Evolutionary conservation across 352 stramenopile genomes (phyloP), one percentile per base, ranked within the genome.

Genomic region (Pythium scleroteichum): DNA sequence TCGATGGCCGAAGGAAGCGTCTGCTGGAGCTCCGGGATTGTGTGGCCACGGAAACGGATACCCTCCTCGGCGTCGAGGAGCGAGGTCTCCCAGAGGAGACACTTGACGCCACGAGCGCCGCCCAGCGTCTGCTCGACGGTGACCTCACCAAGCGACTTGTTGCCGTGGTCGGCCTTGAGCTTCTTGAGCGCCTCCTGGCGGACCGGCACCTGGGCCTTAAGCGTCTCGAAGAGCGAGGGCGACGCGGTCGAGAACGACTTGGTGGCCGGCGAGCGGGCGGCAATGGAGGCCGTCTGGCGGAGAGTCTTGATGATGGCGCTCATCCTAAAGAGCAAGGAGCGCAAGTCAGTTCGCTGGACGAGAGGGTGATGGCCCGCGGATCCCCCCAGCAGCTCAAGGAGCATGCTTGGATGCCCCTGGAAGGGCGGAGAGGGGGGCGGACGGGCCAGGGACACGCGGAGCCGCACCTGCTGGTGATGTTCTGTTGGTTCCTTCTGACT

Each of bases 21-120:
- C 75, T 97, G 66, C 79, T 99, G 97, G 58, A 98, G 95, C 70
- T 99, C 97, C 23, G 97, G 97, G 82, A 99, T 99, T 56, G 96
- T 99, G 75, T 98, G 82, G 62, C 97, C 97, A 58, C 97, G 92
- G 90, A 99, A 99, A 51, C 97, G 94, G 82, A 99, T 99, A 61
- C 97, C 97, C 71, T 99, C 94, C 44, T 98, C 87, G 22, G 94
- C 78, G 69, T 98, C 94, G 35, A 98, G 81, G 53, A 98, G 79
- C 57, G 90, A 98, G 23, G 97, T 99, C 72, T 99, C 97, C 97
- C 97, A 99, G 59, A 99, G 73, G 79, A 99, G 97, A 69, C 94
- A 99, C 82, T 99, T 99, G 55, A 99, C 96, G 52, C 95, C 92
- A 72, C 97, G 92, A 17, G 96, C 97, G 47, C 97, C 97, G 60